Evolutionary conservation across 179 eudicot genomes (phyloP), one percentile per base, ranked within the genome.

Genomic region (Sideroxylon spinosum): DNA sequence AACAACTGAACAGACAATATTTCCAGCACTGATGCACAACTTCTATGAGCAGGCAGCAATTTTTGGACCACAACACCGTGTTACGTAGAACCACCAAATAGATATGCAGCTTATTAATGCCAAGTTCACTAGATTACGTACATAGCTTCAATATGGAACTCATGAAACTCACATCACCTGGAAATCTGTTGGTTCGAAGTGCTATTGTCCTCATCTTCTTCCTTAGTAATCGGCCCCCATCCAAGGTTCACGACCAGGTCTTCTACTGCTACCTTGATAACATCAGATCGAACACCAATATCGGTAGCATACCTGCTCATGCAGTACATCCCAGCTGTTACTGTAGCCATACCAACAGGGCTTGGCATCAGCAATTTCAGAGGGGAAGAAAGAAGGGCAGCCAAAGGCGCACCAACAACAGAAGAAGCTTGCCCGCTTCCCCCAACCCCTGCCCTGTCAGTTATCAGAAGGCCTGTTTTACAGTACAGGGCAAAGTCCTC

Each of bases 381-480:
- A 55, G 98, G 97, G 16, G 98, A 88, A 20, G 98, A 91, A 48
- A 95, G 87, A 53, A 95, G 90, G 13, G 98, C 98, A 23, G 98
- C 98, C 75, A 96, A 81, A 29, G 98, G 98, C 25, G 99, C 99
- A 78, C 98, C 98, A n/a, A 96, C 50, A 7, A 94, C 87, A 23
- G 97, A 90, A 63, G 97, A 96, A 74, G 99, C 99, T 78, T 96
- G 99, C 32, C 99, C 99, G 25, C 99, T 96, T 79, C 94, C 84
- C 78, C 98, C 99, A 62, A 91, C 92, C 63, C 97, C 97, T 3
- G 75, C 61, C 29, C 81, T 85, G 32, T 96, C 98, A 53, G 87
- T 59, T 56, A 88, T 82, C 79, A 96, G 80, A 62, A 96, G 86
- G 20, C 99, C 99, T 0, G 99, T 94, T 79, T 90, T 96, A 83